Evolutionary conservation across 2,329 filamentous ascomycete genomes (phyloP).

Genomic region (Colletotrichum sp.): DNA sequence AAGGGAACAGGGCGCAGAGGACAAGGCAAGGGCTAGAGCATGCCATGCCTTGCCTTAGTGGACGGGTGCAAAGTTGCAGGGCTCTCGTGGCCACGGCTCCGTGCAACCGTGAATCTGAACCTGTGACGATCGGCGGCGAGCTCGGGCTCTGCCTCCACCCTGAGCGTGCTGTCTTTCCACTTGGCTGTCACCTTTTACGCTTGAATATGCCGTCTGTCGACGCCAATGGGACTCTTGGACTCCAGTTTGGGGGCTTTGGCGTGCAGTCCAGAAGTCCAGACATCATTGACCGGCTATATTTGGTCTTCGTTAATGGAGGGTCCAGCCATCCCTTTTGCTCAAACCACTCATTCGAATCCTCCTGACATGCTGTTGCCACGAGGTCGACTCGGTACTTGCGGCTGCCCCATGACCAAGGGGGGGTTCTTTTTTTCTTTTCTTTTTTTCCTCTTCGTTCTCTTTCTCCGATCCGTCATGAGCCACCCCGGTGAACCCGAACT

Average conservation of each 20-base stretch:
- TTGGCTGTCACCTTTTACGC: neutral
- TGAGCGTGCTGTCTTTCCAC: neutral
- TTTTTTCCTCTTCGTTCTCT: neutral
- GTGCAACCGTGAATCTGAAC: constrained; percentile 15
- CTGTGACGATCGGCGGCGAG: constrained; percentile 12
- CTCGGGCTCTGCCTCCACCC: neutral
- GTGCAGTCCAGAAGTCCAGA: neutral
- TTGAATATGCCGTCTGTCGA: neutral
- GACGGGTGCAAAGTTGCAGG: neutral
- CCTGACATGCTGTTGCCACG: neutral
- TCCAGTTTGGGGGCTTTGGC: neutral
- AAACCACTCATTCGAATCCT: neutral
- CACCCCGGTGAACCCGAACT: constrained; percentile 1
- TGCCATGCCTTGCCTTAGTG: neutral
- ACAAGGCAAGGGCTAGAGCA: neutral
- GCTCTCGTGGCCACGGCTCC: constrained; percentile 4
- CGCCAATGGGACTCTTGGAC: neutral
- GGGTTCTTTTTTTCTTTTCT: neutral
- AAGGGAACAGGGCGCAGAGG: neutral
- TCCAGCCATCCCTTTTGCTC: neutral
- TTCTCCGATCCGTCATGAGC: neutral
- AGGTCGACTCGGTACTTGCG: neutral
- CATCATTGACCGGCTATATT: neutral
- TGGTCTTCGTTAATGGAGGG: neutral
- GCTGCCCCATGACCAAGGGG: neutral